phyloP scores from a whole-genome alignment of 768 basidiomycete species.

The Polyporus arcularius region DNA sequence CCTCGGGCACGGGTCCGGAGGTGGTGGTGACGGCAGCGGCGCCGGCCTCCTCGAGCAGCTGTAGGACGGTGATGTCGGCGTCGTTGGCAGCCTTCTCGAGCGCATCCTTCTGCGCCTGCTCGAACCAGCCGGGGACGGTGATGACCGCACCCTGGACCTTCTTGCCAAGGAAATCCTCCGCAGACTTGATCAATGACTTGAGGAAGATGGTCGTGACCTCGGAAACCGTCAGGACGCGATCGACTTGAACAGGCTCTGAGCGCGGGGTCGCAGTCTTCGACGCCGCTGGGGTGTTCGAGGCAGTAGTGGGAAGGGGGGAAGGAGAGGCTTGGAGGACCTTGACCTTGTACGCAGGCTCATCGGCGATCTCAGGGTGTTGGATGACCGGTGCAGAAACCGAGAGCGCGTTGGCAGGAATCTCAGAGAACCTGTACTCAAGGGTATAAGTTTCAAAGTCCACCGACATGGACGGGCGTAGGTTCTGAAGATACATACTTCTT shows the following conservation, averaged over 20 bases:
- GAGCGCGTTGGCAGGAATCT: slow-evolving; percentile 56
- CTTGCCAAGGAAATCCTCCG: slow-evolving; percentile 40
- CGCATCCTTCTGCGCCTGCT: slow-evolving; percentile 64
- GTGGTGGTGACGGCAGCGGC: slow-evolving; percentile 69
- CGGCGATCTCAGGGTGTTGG: slow-evolving; percentile 69
- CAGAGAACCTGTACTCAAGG: too few species aligned
- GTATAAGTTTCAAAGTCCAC: too few species aligned
- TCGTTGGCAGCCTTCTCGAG: slow-evolving; percentile 72
- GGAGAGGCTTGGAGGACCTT: slow-evolving; percentile 80
- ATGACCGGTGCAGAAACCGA: slow-evolving; percentile 69
- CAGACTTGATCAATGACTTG: slow-evolving; percentile 78
- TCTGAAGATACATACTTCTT: slow-evolving; percentile 87
- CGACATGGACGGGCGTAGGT: too few species aligned
- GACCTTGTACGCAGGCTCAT: slow-evolving; percentile 84
- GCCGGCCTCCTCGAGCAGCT: slow-evolving; percentile 85
- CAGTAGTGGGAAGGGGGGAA: slow-evolving; percentile 54
- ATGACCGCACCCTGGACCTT: slow-evolving; percentile 81
- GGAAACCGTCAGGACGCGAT: slow-evolving; percentile 76
- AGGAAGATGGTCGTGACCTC: slow-evolving; percentile 89
- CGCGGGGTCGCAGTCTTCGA: slow-evolving; percentile 72
- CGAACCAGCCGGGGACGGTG: slow-evolving; percentile 77
- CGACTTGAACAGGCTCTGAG: slow-evolving; percentile 64
- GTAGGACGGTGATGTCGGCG: slow-evolving; percentile 82
- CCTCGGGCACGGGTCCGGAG: slow-evolving; percentile 42
- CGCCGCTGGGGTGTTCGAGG: slow-evolving; percentile 59